These are phyloP conservation scores for Haplosporangium gracile DNA, from an alignment of 192 early-diverging fungal species.

Conservation along the genomic window DNA sequence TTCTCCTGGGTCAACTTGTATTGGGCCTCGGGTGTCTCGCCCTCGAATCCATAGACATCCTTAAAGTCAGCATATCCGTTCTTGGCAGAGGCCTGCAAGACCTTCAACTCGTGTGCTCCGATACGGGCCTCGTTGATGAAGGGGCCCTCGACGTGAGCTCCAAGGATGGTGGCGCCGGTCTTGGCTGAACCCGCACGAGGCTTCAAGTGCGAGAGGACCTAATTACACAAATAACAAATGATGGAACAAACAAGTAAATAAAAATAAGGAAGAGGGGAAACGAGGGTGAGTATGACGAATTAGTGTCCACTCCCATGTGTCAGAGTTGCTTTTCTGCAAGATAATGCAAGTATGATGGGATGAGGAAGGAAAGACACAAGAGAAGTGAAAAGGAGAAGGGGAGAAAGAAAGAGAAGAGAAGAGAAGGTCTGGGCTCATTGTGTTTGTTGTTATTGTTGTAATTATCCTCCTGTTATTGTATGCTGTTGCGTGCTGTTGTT, in stretches of 20 bases:
- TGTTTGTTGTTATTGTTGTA: constrained; percentile 3
- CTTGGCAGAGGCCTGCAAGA: constrained; percentile 69
- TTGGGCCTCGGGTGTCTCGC: constrained; percentile 44
- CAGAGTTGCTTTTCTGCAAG: constrained; percentile 2
- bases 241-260: not conserved
- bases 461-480: not conserved
- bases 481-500: not conserved
- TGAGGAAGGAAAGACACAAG: no score
- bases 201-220: constrained; percentile 70
- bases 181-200: constrained; percentile 71
- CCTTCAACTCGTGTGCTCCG: constrained; percentile 79
- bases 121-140: constrained; percentile 79
- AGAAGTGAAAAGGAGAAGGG: no score
- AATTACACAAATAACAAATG: not conserved
- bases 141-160: constrained; percentile 71
- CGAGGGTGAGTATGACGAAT: not conserved
- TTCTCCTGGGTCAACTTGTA: constrained; percentile 47
- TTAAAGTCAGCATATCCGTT: constrained; percentile 75
- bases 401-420: no score
- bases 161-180: constrained; percentile 76
- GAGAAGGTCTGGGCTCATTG: not conserved
- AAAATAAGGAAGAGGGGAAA: not conserved
- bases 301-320: not conserved
- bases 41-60: constrained; percentile 77
- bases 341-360: not conserved